Percentiles rank a stretch among this genome's conserved stretches.
Evolutionary conservation across 176 grass and related monocot species (phyloP).

Genomic region (Coix lacrymajobi): DNA sequence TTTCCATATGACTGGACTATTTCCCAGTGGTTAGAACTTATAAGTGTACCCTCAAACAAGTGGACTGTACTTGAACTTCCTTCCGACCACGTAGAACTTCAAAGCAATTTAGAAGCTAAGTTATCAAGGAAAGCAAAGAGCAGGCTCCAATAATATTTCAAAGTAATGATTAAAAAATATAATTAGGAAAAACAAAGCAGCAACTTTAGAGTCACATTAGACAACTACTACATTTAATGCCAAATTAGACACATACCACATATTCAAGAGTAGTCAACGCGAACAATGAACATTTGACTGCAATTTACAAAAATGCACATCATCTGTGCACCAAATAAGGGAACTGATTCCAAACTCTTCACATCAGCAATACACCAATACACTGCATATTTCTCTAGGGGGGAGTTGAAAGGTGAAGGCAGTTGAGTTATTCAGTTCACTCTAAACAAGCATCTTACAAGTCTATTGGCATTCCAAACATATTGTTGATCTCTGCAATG

Average conservation of each 20-base stretch:
- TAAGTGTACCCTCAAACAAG: neutral
- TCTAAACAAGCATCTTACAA: slow-evolving; percentile 25
- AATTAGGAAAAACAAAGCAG: neutral
- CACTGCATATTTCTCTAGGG: slow-evolving; percentile 10
- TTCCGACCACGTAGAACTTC: too few relatives aligned
- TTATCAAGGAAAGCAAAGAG: neutral
- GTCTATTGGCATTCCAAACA: slow-evolving; percentile 84
- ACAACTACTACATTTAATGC: neutral
- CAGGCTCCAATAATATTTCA: neutral
- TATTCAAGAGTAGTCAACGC: neutral
- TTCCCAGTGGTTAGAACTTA: neutral
- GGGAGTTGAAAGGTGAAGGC: neutral
- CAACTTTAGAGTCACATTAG: neutral
- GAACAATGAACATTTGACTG: neutral
- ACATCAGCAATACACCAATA: neutral
- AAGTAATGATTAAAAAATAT: neutral
- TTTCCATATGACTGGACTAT: neutral
- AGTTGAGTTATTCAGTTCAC: neutral
- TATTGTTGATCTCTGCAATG: slow-evolving; percentile 79
- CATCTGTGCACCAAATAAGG: neutral
- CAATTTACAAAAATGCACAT: neutral
- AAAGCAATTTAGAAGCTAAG: neutral
- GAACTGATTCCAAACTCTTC: neutral
- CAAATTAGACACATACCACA: neutral
- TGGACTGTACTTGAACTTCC: too few relatives aligned